Percentiles rank a stretch among this genome's conserved stretches.
These are phyloP conservation scores for Xerocomus nothofagi DNA, from an alignment of 1,284 basidiomycete species.

Conservation along the genomic window DNA sequence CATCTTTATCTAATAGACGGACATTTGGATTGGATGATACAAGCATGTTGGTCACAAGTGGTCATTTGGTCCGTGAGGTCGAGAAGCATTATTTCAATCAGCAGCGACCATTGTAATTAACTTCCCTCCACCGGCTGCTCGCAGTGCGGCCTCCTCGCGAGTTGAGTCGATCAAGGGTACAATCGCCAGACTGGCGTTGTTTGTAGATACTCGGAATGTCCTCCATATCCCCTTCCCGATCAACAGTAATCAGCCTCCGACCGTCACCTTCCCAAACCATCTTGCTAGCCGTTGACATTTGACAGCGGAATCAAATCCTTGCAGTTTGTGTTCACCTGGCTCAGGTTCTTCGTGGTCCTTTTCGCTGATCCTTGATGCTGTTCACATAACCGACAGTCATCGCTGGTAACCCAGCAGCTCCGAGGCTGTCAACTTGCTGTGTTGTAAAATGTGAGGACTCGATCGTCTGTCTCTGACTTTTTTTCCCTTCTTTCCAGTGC, in stretches of 20 bases:
- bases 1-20: constrained; percentile 38
- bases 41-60: constrained; percentile 24
- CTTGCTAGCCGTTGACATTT: constrained; percentile 23
- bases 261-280: constrained; percentile 3
- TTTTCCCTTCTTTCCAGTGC: background rate
- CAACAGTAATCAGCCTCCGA: constrained; percentile 24
- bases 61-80: constrained; percentile 19
- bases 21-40: constrained; percentile 33
- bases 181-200: too few relatives aligned
- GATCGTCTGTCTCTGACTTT: constrained; percentile 14
- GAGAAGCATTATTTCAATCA: constrained; percentile 18
- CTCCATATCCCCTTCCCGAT: constrained; percentile 4
- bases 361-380: constrained; percentile 28
- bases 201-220: background rate
- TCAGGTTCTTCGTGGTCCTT: constrained; percentile 3
- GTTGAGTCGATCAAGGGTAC: constrained; percentile 15
- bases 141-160: constrained; percentile 34
- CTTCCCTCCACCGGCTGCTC: constrained; percentile 29
- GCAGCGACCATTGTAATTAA: constrained; percentile 19
- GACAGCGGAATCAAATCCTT: constrained; percentile 34
- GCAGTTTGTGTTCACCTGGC: constrained; percentile 13
- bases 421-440: constrained; percentile 4
- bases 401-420: constrained; percentile 12
- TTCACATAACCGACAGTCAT: constrained; percentile 17
- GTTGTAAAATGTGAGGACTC: constrained; percentile 28